A percentile compares a stretch with the other conserved stretches of the same genome.
phyloP scores from a whole-genome alignment of 2,329 filamentous ascomycete genomes.

The Bipolaris cookei region DNA sequence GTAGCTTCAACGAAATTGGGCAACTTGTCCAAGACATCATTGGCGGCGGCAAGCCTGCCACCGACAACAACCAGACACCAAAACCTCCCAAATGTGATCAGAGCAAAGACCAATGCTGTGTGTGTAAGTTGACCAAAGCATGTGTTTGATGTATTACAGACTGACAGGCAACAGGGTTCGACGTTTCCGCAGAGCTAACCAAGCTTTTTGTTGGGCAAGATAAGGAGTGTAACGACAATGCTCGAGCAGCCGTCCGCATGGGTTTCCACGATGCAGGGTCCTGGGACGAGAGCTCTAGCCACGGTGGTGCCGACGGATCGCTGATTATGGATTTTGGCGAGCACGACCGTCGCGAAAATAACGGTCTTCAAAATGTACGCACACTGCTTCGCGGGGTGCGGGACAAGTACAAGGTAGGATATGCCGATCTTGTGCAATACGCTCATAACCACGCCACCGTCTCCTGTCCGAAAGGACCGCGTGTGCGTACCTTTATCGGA shows the following conservation, averaged over 20 bases:
- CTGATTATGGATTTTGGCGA: slow-evolving; percentile 50
- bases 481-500: slow-evolving; percentile 59
- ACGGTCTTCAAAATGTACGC: slow-evolving; percentile 55
- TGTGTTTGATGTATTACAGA: background rate
- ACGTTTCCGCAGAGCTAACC: slow-evolving; percentile 42
- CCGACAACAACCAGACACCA: slow-evolving; percentile 27
- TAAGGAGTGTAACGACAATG: slow-evolving; percentile 44
- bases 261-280: slow-evolving; percentile 47
- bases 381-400: slow-evolving; percentile 49
- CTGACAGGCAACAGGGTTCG: slow-evolving; percentile 32
- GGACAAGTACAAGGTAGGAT: slow-evolving; percentile 53
- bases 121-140: slow-evolving; percentile 28
- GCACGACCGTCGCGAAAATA: slow-evolving; percentile 49
- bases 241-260: slow-evolving; percentile 43
- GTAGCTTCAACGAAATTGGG: slow-evolving; percentile 21
- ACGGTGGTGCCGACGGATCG: slow-evolving; percentile 52
- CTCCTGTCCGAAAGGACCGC: slow-evolving; percentile 60
- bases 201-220: slow-evolving; percentile 31
- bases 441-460: slow-evolving; percentile 56
- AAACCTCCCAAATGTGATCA: slow-evolving; percentile 33
- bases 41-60: slow-evolving; percentile 33
- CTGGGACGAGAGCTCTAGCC: slow-evolving; percentile 45
- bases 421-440: slow-evolving; percentile 63
- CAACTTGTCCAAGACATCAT: slow-evolving; percentile 41
- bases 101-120: slow-evolving; percentile 36